Conservation (phyloP, 1,139 yeast species). For the Geotrichum europaeum region DNA sequence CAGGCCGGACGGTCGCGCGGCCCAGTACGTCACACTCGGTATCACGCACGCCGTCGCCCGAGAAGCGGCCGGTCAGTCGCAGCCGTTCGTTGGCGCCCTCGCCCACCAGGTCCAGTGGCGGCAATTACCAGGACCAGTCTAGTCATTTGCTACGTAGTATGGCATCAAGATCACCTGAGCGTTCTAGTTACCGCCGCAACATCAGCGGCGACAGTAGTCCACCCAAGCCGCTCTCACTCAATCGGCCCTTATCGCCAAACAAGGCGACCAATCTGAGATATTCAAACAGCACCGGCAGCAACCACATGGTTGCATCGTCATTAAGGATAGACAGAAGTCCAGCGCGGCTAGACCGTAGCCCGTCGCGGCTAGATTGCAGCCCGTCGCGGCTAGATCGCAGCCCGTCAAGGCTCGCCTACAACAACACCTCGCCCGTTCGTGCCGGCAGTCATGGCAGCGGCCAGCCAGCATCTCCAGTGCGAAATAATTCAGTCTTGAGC, state of each 20-base stretch:
- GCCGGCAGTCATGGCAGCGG: neutral
- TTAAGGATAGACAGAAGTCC: neutral
- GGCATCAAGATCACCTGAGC: neutral
- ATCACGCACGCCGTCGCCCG: slow-evolving; percentile 3
- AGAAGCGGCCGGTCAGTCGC: neutral
- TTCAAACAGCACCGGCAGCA: neutral
- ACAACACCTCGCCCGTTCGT: neutral
- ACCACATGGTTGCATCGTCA: neutral
- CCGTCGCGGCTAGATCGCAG: neutral
- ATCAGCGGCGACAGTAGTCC: neutral
- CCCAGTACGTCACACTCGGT: neutral
- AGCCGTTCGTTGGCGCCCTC: neutral
- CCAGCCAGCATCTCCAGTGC: neutral
- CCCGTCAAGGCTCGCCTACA: neutral
- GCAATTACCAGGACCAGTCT: neutral
- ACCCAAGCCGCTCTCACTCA: neutral
- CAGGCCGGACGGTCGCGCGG: neutral
- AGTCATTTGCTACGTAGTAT: neutral
- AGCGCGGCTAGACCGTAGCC: neutral
- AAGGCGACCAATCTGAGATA: neutral
- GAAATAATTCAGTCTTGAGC: neutral
- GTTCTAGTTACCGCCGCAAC: neutral
- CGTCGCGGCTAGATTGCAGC: neutral
- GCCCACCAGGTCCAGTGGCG: neutral
- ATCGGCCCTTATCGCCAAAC: neutral